Conservation (phyloP, 805 yeast species). For the Yamadazyma akitaensis region DNA sequence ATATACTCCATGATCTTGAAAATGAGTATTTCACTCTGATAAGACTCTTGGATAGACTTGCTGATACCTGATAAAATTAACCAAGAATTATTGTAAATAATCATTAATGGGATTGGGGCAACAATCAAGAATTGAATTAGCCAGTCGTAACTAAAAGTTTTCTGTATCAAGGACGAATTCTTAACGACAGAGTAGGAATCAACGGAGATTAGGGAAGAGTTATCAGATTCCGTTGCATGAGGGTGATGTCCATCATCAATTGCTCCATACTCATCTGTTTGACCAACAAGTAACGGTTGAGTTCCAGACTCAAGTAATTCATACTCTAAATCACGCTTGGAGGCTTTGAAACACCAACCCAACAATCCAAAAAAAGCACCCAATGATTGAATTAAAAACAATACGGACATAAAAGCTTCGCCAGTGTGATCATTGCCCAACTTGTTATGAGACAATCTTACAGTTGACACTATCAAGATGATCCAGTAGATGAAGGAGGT, state of each 20-base stretch:
- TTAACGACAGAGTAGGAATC: slow-evolving; percentile 13
- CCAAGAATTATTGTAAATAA: slow-evolving; percentile 54
- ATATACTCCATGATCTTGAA: slow-evolving; percentile 25
- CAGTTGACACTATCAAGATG: slow-evolving; percentile 39
- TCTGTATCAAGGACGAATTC: slow-evolving; percentile 16
- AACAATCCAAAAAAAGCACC: slow-evolving; percentile 53
- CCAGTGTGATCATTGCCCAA: slow-evolving; percentile 50
- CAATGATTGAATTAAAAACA: slow-evolving; percentile 45
- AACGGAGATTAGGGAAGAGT: slow-evolving; percentile 23
- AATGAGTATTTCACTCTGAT: slow-evolving; percentile 36
- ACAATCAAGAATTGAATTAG: slow-evolving; percentile 63
- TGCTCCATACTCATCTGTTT: slow-evolving; percentile 18
- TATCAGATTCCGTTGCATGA: slow-evolving; percentile 10
- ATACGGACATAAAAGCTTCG: slow-evolving; percentile 44
- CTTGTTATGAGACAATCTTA: slow-evolving; percentile 46
- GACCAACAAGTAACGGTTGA: slow-evolving; percentile 29
- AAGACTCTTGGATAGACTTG: slow-evolving; percentile 71
- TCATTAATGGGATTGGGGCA: slow-evolving; percentile 60
- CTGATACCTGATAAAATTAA: slow-evolving; percentile 60
- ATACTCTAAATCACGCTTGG: slow-evolving; percentile 11
- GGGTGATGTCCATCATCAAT: slow-evolving; percentile 11
- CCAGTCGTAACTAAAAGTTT: slow-evolving; percentile 74
- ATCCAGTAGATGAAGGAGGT: slow-evolving; percentile 58
- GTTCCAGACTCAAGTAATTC: slow-evolving; percentile 9
- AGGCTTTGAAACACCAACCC: slow-evolving; percentile 36